A percentile compares a stretch with the other conserved stretches of the same genome.
Conservation (phyloP, 2,329 filamentous ascomycete genomes). For the Neonectria punicea region DNA sequence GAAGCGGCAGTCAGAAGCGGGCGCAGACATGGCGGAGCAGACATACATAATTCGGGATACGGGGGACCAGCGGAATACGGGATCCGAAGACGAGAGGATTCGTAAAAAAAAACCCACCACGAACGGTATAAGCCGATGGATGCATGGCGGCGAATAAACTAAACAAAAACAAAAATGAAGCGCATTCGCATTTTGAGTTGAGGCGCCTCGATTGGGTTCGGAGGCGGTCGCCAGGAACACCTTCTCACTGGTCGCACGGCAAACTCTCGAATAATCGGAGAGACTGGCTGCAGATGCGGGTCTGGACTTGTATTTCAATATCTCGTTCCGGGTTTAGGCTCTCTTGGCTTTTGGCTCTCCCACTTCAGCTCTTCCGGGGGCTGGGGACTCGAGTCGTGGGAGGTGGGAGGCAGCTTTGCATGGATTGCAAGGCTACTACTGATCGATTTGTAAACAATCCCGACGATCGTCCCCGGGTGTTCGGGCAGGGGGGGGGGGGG, state of each 20-base stretch:
- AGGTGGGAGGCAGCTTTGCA: background rate
- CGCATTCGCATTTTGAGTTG: background rate
- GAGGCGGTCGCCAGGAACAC: background rate
- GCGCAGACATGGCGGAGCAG: background rate
- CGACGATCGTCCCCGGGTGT: conserved; percentile 3
- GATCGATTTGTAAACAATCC: conserved; percentile 2
- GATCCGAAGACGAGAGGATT: too few species aligned
- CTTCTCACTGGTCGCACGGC: background rate
- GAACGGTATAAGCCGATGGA: background rate
- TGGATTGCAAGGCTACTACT: background rate
- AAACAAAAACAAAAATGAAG: background rate
- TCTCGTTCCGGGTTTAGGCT: background rate
- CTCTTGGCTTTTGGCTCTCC: background rate
- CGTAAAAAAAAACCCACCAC: background rate
- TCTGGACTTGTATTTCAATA: background rate
- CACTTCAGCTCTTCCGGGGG: background rate
- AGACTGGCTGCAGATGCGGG: background rate
- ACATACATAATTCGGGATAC: background rate
- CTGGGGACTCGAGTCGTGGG: background rate
- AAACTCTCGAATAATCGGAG: background rate
- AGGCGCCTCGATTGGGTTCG: too few species aligned
- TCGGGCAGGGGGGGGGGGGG: background rate
- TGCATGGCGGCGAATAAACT: background rate
- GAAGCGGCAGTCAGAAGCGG: background rate
- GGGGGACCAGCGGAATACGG: too few species aligned